Evolutionary conservation across 1,284 basidiomycete species (phyloP).

Genomic region (Cryptococcus sp.): DNA sequence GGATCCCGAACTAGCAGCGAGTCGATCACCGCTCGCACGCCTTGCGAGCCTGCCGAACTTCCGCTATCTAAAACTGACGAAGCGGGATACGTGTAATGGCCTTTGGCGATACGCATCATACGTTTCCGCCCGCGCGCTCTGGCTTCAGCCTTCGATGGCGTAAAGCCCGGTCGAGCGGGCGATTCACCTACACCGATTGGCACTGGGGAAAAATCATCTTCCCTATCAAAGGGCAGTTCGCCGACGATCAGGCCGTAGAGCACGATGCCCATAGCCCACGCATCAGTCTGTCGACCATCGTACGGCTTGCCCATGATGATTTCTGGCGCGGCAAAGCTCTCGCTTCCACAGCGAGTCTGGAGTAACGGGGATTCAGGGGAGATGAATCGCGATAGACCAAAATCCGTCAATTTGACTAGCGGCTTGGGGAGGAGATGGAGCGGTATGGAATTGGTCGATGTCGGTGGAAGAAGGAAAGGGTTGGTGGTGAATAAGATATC

Average conservation of each 20-base stretch:
- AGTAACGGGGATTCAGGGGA: slow-evolving; percentile 68
- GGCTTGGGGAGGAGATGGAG: slow-evolving; percentile 51
- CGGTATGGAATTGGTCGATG: slow-evolving; percentile 46
- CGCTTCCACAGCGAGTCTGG: slow-evolving; percentile 84
- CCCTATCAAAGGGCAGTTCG: slow-evolving; percentile 53
- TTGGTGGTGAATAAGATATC: slow-evolving; percentile 63
- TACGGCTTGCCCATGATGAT: slow-evolving; percentile 76
- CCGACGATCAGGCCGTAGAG: slow-evolving; percentile 73
- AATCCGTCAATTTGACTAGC: slow-evolving; percentile 85
- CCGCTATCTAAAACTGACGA: not conserved
- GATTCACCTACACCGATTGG: not conserved
- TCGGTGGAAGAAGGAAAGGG: slow-evolving; percentile 52
- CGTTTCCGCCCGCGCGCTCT: slow-evolving; percentile 50
- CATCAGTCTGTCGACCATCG: slow-evolving; percentile 83
- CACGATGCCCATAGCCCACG: slow-evolving; percentile 85
- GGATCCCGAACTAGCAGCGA: slow-evolving; percentile 70
- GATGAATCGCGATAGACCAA: slow-evolving; percentile 85
- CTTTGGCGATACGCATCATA: slow-evolving; percentile 74
- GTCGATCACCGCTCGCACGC: slow-evolving; percentile 59
- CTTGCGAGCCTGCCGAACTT: slow-evolving; percentile 24
- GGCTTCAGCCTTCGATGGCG: slow-evolving; percentile 38
- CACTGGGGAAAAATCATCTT: slow-evolving; percentile 19
- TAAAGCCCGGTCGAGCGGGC: not conserved
- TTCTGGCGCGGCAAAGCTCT: slow-evolving; percentile 89
- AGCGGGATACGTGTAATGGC: slow-evolving; percentile 68